Conservation (phyloP, 2,329 filamentous ascomycete species). For the Fusarium coicis region DNA sequence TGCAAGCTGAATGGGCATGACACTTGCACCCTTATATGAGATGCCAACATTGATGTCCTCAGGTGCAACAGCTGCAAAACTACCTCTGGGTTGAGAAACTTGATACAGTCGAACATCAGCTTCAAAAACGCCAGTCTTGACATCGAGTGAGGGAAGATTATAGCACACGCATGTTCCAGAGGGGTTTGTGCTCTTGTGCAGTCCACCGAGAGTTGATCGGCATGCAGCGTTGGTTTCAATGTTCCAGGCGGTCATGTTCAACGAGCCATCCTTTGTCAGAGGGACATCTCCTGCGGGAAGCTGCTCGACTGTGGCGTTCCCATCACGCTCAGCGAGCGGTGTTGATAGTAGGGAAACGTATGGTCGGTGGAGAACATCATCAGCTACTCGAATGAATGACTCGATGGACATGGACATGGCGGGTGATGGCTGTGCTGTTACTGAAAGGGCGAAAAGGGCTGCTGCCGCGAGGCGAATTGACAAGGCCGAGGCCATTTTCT, state of each 20-base stretch:
- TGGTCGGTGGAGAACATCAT: slow-evolving; percentile 47
- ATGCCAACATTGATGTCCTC: slow-evolving; percentile 66
- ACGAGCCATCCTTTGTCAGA: slow-evolving; percentile 55
- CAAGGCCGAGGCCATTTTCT: slow-evolving; percentile 37
- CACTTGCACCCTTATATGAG: slow-evolving; percentile 62
- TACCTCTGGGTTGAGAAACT: slow-evolving; percentile 67
- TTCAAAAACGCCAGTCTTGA: slow-evolving; percentile 75
- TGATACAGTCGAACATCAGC: slow-evolving; percentile 82
- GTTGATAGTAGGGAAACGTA: slow-evolving; percentile 40
- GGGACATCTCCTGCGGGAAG: slow-evolving; percentile 44
- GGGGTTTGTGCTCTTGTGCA: slow-evolving; percentile 73
- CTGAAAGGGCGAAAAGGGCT: slow-evolving; percentile 33
- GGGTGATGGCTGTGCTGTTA: slow-evolving; percentile 27
- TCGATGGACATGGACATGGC: slow-evolving; percentile 11
- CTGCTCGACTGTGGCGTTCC: slow-evolving; percentile 25
- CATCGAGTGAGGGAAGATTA: slow-evolving; percentile 79
- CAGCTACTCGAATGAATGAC: slow-evolving; percentile 40
- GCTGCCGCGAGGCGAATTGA: slow-evolving; percentile 31
- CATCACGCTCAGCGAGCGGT: slow-evolving; percentile 31
- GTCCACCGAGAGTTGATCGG: slow-evolving; percentile 61
- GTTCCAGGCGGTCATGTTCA: slow-evolving; percentile 69
- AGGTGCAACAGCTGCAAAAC: slow-evolving; percentile 62
- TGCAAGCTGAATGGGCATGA: slow-evolving; percentile 43
- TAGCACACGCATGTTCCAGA: slow-evolving; percentile 85
- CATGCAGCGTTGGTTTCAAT: slow-evolving; percentile 68